Evolutionary conservation across 192 early-diverging fungal genomes (phyloP), one percentile per base, ranked within the genome.

Genomic region (Coemansia pectinata): DNA sequence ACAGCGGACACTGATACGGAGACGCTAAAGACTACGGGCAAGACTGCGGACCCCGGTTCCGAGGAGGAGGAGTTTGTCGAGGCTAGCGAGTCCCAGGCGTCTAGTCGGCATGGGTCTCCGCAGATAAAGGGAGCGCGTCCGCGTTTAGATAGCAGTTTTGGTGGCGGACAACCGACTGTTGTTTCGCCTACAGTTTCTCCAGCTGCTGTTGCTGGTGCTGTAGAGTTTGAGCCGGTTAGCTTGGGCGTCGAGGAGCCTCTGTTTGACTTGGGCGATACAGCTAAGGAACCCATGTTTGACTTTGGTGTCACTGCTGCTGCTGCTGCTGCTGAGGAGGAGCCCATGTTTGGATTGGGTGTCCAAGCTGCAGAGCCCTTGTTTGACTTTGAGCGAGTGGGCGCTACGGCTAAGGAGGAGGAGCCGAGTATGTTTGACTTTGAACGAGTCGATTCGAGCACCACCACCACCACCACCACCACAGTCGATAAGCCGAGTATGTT

Each of bases 21-120:
- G 8, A 61, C 59, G 34, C 59, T 61, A 39, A 40, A 39, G 48
- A 21, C 53, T 59, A 5, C 50, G 42, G 33, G 66, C 48, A 39
- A 69, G 64, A 33, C 44, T 23, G 44, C 3, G 29, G 55, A 33
- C 29, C 6, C 55, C 1, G 55, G 29, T 36, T 59, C 55, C 9
- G 65, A 47, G 2, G 65, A 69, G 19, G 70, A 72, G 5, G 67
- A 69, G 47, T 81, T 81, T 70, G 73, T 81, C 31, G 78, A 76
- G 60, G 78, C 78, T 19, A 69, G 29, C 40, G 70, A 68, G 2
- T 29, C 66, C 15, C 74, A 77, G 33, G 5, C 14, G 4, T 31
- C 29, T n/a, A 48, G 47, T 21, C 47, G 47, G 21, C 47, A 48
- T 7, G 47, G 19, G 14, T 29, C 52, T 12, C 52, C 52, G 11